These are phyloP conservation scores for Ogataea hybrid DNA, from an alignment of 1,139 yeast genomes.

Conservation along the genomic window DNA sequence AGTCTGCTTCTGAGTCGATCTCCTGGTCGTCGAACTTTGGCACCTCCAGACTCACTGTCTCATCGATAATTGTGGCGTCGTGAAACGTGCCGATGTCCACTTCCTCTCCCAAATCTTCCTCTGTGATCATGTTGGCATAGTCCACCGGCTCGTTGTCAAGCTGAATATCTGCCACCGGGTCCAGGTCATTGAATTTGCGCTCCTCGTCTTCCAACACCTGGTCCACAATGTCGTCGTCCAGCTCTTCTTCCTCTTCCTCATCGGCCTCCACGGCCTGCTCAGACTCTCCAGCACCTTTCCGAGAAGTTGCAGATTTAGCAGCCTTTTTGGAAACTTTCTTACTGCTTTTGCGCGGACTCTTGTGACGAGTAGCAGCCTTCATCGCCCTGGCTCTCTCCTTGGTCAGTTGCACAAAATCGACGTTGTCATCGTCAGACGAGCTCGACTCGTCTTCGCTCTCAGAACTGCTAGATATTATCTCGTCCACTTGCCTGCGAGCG, in stretches of 20 bases:
- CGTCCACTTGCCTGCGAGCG: constrained; percentile 8
- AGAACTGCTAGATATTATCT: constrained; percentile 26
- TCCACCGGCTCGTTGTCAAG: constrained; percentile 38
- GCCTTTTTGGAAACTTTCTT: constrained; percentile 8
- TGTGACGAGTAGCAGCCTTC: constrained; percentile 49
- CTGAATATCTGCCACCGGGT: constrained; percentile 1
- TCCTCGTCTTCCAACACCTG: constrained; percentile 30
- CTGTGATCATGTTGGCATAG: constrained; percentile 37
- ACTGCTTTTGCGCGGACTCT: constrained; percentile 30
- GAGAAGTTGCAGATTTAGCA: background rate
- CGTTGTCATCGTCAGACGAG: constrained; percentile 45
- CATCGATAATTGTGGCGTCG: constrained; percentile 19
- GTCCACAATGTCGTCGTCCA: constrained; percentile 31
- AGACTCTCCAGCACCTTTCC: too few species aligned
- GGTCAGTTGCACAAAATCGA: constrained; percentile 68
- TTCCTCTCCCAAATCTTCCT: constrained; percentile 75
- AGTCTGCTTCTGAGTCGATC: constrained; percentile 61
- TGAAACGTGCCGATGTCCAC: constrained; percentile 29
- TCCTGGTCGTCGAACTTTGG: constrained; percentile 54
- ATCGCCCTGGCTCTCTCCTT: constrained; percentile 59
- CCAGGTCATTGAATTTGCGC: constrained; percentile 18
- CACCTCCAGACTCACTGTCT: constrained; percentile 35
- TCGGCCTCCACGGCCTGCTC: constrained; percentile 9
- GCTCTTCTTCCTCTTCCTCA: constrained; percentile 25
- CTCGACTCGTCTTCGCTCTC: constrained; percentile 38